Conservation (phyloP, 305 asterid genomes). For the Solanum hybrid region DNA sequence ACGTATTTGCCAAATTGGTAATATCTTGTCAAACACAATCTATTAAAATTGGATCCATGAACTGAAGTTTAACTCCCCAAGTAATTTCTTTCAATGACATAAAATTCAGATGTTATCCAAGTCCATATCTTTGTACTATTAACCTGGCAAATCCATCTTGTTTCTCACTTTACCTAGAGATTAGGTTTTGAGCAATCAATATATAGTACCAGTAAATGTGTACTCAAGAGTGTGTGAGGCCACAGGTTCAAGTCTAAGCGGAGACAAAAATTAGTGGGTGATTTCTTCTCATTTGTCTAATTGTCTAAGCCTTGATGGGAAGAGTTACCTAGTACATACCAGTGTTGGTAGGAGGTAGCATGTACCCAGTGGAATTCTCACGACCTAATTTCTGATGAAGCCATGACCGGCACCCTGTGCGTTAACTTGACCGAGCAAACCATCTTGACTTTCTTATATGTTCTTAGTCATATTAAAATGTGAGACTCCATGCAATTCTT, state of each 20-base stretch:
- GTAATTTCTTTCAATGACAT: not conserved
- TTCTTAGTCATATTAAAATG: too few relatives aligned
- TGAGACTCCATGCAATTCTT: too few relatives aligned
- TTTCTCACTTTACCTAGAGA: not conserved
- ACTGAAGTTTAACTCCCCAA: not conserved
- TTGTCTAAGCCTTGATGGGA: too few relatives aligned
- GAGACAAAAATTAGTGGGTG: not conserved
- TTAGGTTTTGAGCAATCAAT: not conserved
- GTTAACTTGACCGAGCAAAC: too few relatives aligned
- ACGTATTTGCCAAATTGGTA: not conserved
- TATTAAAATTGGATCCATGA: constrained; percentile 3
- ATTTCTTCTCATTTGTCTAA: too few relatives aligned
- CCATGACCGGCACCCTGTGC: too few relatives aligned
- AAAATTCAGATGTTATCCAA: not conserved
- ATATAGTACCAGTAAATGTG: too few relatives aligned
- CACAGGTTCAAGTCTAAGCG: not conserved
- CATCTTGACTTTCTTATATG: too few relatives aligned
- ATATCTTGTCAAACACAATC: not conserved
- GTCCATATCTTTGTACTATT: not conserved
- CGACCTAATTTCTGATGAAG: too few relatives aligned
- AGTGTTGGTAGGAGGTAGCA: not conserved
- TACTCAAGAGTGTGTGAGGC: too few relatives aligned
- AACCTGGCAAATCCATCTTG: not conserved
- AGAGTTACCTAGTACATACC: too few relatives aligned
- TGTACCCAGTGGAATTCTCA: too few relatives aligned